Evolutionary conservation across 1,139 yeast genomes (phyloP), one percentile per base, ranked within the genome.

Genomic region (Geotrichum aggregatum): DNA sequence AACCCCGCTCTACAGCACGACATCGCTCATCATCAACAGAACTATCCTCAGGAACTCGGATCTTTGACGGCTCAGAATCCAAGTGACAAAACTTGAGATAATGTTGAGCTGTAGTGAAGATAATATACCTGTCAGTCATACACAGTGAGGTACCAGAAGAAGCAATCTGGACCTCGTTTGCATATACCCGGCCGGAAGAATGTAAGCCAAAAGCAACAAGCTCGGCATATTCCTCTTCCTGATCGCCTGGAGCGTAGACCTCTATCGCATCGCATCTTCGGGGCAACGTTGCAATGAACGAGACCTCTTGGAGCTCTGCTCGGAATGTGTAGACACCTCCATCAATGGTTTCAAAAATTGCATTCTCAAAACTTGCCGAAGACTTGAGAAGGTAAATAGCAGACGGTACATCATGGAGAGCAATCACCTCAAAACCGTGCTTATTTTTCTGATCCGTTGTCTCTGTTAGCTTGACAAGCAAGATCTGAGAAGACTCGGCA

Each of bases 1-100:
- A 87, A 0, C 98, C 98, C 58, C 97, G 77, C 69, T 94, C 99
- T 52, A 94, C 83, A 54, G 84, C 81, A 61, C 99, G 80, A 21
- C 86, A 76, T 69, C 97, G 80, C 70, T 92, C 98, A 66, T 89
- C 96, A 35, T 63, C 61, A 4, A 67, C 69, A 36, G 66, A 66
- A 52, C 68, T 66, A 56, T 73, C 69, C 13, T 69, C 66, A 1
- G 67, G 69, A 8, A 66, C 64, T 7, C 53, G 56, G 65, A 55
- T 66, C 3, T 63, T 63, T 3, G 61, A 65, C 2, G 61, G 70
- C 1, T 72, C 70, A 0, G 76, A 63, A 44, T 74, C 73, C 63
- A 91, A 72, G 68, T 89, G 97, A 41, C 88, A 78, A 63, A 94
- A 89, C 65, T 91, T 86, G 58, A 92, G 75, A 58, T 81, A 81